Percentiles rank a stretch among this genome's conserved stretches.
Evolutionary conservation across 805 yeast species (phyloP).

Genomic region (Limtongia smithiae): DNA sequence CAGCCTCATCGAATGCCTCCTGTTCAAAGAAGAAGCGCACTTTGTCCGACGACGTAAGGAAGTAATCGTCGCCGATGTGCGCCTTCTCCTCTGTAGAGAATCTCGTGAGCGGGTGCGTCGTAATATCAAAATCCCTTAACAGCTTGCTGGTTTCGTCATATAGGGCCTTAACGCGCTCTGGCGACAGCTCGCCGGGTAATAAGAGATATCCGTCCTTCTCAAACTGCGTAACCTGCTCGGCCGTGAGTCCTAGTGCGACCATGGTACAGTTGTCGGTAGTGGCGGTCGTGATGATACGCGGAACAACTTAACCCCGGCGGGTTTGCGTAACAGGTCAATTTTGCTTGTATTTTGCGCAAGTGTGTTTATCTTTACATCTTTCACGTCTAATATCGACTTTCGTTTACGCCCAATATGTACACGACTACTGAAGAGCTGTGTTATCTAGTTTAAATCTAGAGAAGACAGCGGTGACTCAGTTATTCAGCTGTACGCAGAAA

Average conservation of each 20-base stretch:
- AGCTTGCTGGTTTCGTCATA: slow-evolving; percentile 46
- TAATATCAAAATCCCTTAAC: slow-evolving; percentile 49
- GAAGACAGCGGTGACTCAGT: too few relatives aligned
- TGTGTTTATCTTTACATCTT: too few relatives aligned
- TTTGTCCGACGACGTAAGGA: slow-evolving; percentile 65
- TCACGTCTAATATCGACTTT: too few relatives aligned
- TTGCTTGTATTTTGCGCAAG: too few relatives aligned
- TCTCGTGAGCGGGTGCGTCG: slow-evolving; percentile 62
- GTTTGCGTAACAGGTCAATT: too few relatives aligned
- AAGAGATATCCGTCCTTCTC: slow-evolving; percentile 57
- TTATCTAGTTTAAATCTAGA: too few relatives aligned
- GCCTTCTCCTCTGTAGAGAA: slow-evolving; percentile 56
- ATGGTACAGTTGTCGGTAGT: too few relatives aligned
- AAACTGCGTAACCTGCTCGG: slow-evolving; percentile 50
- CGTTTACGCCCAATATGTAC: too few relatives aligned
- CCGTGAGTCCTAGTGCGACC: slow-evolving; percentile 39
- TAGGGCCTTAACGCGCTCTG: slow-evolving; percentile 42
- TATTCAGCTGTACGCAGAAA: too few relatives aligned
- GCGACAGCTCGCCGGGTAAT: slow-evolving; percentile 51
- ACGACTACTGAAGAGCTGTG: too few relatives aligned
- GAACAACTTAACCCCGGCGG: too few relatives aligned
- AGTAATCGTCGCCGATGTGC: slow-evolving; percentile 72
- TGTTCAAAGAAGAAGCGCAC: slow-evolving; percentile 67
- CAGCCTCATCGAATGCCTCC: slow-evolving; percentile 57
- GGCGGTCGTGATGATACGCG: too few relatives aligned